Percentiles rank a stretch among this genome's conserved stretches.
phyloP scores from a whole-genome alignment of 2,329 filamentous ascomycete genomes.

The Colletotrichum euphorbiae region DNA sequence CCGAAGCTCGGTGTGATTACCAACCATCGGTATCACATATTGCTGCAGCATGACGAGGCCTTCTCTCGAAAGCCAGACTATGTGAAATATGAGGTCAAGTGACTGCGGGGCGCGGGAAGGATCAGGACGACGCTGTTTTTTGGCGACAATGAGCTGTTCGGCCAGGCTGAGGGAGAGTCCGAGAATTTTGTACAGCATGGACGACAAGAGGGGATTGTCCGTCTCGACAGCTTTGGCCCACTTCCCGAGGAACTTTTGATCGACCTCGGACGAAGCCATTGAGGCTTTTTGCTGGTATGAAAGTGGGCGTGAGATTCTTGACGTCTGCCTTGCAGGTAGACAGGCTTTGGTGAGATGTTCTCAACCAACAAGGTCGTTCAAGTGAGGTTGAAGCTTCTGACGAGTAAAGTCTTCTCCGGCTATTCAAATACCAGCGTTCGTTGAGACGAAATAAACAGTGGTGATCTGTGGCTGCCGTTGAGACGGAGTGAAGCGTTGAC shows the following conservation, averaged over 20 bases:
- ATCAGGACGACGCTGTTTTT: constrained; percentile 86
- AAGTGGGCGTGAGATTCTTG: not conserved
- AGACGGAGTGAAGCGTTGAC: not conserved
- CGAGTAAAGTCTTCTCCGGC: too few species aligned
- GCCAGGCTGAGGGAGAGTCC: constrained; percentile 91
- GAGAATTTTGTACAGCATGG: constrained; percentile 89
- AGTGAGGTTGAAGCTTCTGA: too few species aligned
- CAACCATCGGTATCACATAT: constrained; percentile 88
- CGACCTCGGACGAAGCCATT: constrained; percentile 97
- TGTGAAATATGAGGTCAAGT: constrained; percentile 85
- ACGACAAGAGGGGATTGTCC: constrained; percentile 82
- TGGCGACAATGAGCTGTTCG: constrained; percentile 83
- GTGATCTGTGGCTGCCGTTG: not conserved
- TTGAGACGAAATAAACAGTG: too few species aligned
- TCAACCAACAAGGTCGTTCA: not conserved
- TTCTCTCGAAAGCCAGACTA: constrained; percentile 95
- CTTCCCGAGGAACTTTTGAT: constrained; percentile 95
- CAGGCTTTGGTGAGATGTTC: not conserved
- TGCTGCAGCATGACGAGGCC: constrained; percentile 88
- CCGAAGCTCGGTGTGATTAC: constrained; percentile 82
- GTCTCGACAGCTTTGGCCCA: constrained; percentile 84
- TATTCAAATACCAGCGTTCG: too few species aligned
- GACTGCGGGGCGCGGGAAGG: constrained; percentile 81
- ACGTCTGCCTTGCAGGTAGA: not conserved
- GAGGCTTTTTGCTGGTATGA: constrained; percentile 40